A percentile compares a stretch with the other conserved stretches of the same genome.
phyloP scores from a whole-genome alignment of 2,329 filamentous ascomycete genomes.

The Talaromyces marneffei region DNA sequence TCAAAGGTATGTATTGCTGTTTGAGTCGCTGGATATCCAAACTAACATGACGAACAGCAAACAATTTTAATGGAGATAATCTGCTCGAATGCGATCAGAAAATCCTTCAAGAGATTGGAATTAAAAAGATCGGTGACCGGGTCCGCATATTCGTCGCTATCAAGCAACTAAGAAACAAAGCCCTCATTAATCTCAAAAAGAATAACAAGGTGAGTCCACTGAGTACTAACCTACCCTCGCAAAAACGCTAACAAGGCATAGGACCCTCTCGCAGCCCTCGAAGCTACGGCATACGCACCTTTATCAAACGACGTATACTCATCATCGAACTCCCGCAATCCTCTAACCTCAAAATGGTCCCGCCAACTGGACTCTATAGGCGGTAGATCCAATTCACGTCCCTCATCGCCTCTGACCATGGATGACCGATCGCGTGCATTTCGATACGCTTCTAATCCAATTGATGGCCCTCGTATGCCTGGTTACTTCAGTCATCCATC shows the following conservation, averaged over 20 bases:
- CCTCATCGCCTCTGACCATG: slow-evolving; percentile 65
- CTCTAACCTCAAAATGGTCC: slow-evolving; percentile 51
- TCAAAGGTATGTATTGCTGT: slow-evolving; percentile 52
- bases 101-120: slow-evolving; percentile 93
- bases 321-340: slow-evolving; percentile 47
- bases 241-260: slow-evolving; percentile 33
- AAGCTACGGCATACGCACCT: slow-evolving; percentile 56
- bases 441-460: slow-evolving; percentile 46
- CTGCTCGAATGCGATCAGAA: slow-evolving; percentile 95
- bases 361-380: slow-evolving; percentile 35
- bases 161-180: slow-evolving; percentile 72
- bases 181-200: slow-evolving; percentile 71
- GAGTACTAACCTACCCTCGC: background rate
- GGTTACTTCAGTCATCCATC: slow-evolving; percentile 53
- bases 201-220: slow-evolving; percentile 69
- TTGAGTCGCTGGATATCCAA: too few relatives aligned
- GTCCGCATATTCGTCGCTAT: slow-evolving; percentile 84
- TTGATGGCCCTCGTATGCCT: slow-evolving; percentile 41
- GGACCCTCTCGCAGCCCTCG: slow-evolving; percentile 79
- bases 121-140: slow-evolving; percentile 94
- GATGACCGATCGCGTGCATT: slow-evolving; percentile 50
- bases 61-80: slow-evolving; percentile 97
- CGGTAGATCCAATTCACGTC: slow-evolving; percentile 51
- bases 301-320: slow-evolving; percentile 62
- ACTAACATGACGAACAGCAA: slow-evolving; percentile 44